phyloP scores from a whole-genome alignment of 1,284 basidiomycete genomes.

The Vanrija sp. region DNA sequence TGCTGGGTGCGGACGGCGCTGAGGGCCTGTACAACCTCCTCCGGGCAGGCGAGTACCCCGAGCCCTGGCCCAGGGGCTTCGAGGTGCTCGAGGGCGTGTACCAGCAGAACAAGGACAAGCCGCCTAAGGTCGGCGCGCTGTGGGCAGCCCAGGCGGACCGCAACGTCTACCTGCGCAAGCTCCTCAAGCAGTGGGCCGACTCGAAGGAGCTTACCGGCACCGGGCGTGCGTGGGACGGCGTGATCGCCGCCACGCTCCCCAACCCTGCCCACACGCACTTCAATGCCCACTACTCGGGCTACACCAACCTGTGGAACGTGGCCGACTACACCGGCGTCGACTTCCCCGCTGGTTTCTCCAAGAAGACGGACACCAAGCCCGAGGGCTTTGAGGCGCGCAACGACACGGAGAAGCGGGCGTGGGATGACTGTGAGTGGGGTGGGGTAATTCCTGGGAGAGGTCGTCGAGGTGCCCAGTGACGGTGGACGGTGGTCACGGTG shows the following conservation, averaged over 20 bases:
- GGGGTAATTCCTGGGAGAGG: too few species aligned
- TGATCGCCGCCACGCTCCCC: conserved; percentile 11
- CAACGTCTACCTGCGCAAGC: conserved; percentile 9
- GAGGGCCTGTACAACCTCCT: too few species aligned
- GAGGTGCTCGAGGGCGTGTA: conserved; percentile 3
- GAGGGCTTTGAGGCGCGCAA: conserved; percentile 50
- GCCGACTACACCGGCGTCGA: conserved; percentile 60
- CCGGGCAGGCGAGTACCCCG: conserved; percentile 3
- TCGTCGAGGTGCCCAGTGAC: too few species aligned
- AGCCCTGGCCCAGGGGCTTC: conserved; percentile 18
- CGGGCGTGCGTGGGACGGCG: conserved; percentile 15
- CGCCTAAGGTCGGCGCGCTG: conserved; percentile 7
- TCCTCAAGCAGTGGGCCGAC: conserved; percentile 6
- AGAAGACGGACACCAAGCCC: conserved; percentile 50
- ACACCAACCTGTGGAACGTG: conserved; percentile 13
- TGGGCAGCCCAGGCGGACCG: conserved; percentile 14
- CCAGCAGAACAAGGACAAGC: conserved; percentile 4
- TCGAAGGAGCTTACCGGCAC: conserved; percentile 8
- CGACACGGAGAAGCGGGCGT: conserved; percentile 51
- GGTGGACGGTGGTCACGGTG: too few species aligned
- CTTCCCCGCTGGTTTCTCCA: conserved; percentile 61
- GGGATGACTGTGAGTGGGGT: conserved; percentile 55
- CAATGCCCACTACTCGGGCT: conserved; percentile 9
- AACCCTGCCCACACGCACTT: conserved; percentile 6
- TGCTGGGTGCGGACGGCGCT: conserved; percentile 11